Evolutionary conservation across 2,329 filamentous ascomycete species (phyloP).

Genomic region (Tolypocladium amazonense): DNA sequence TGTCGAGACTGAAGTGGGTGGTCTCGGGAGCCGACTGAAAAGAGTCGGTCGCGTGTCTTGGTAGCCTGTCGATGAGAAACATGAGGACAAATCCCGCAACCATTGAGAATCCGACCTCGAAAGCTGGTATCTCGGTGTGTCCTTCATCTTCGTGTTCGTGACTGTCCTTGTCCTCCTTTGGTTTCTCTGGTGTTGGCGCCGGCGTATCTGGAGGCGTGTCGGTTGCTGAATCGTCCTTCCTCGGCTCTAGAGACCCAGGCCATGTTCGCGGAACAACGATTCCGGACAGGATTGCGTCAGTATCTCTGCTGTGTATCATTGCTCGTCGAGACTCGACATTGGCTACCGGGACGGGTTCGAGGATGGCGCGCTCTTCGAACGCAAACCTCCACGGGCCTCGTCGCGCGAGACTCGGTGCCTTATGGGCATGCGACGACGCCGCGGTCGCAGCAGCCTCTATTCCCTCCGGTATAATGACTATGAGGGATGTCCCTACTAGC

Average conservation of each 20-base stretch:
- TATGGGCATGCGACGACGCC: constrained; percentile 27
- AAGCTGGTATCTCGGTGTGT: constrained; percentile 43
- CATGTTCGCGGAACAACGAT: background rate
- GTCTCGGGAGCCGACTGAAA: constrained; percentile 56
- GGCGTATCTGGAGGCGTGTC: background rate
- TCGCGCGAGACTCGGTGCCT: constrained; percentile 19
- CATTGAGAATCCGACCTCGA: constrained; percentile 79
- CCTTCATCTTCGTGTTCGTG: constrained; percentile 17
- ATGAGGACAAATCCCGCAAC: constrained; percentile 88
- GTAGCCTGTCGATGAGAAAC: constrained; percentile 87
- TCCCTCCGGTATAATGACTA: constrained; percentile 96
- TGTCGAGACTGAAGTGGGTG: constrained; percentile 81
- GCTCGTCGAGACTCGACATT: background rate
- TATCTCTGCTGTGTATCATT: background rate
- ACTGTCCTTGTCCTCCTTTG: constrained; percentile 14
- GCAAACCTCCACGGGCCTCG: constrained; percentile 20
- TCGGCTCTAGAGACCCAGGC: background rate
- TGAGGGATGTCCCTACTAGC: constrained; percentile 85
- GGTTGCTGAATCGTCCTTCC: background rate
- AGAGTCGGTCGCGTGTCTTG: constrained; percentile 58
- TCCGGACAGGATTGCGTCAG: background rate
- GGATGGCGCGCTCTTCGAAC: constrained; percentile 12
- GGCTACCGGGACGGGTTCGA: constrained; percentile 10
- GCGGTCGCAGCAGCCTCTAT: constrained; percentile 76
- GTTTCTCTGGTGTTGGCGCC: constrained; percentile 1